Base-by-base conservation (phyloP, 352 stramenopile species). In the Pythium apleroticum region DNA sequence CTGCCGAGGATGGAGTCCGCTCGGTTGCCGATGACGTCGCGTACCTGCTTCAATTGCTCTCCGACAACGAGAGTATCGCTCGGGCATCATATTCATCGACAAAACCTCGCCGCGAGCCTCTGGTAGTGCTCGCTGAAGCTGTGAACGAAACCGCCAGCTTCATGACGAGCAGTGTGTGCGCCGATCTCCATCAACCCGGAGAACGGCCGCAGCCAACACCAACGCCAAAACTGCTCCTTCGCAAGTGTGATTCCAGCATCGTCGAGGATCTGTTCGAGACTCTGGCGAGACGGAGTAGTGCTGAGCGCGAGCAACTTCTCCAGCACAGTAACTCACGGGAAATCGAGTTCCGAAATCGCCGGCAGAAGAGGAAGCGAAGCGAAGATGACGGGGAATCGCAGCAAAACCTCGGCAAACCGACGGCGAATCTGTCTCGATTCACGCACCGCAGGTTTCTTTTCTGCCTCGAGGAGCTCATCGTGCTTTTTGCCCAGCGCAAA, bases 391-490 rank as follows among this genome's bases (percentile, higher is more conserved):
- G 39, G 14, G 35, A 58, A 8, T 12, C 54, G 2, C 25, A 27
- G 8, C 25, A 48, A 3, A 52, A 63, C 22, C 33, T 63, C 59
- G 6, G 9, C 0, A 72, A 68, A 19, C 66, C 66, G 45, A 59
- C 71, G 1, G 45, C 57, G 15, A 89, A 76, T 58, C 63, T 94
- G 20, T 55, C 76, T 49, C 79, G 85, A 12, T 92, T 94, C 57
- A 57, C 73, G 48, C 85, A 94, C 39, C 85, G 85, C 2, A 78
- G 85, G 4, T 94, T 94, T 62, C 74, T 94, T 14, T 92, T 86
- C 33, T 92, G 85, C 53, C 70, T 94, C 0, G 85, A 91, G 61
- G 81, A 89, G 43, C 75, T 94, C 27, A 66, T 93, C 12, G 63
- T 93, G 3, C 71, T 89, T 6, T 93, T 94, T 66, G 85, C 85